These are phyloP conservation scores for Umbilicus rupestris DNA, from an alignment of 164 flowering plant species.

Conservation along the genomic window DNA sequence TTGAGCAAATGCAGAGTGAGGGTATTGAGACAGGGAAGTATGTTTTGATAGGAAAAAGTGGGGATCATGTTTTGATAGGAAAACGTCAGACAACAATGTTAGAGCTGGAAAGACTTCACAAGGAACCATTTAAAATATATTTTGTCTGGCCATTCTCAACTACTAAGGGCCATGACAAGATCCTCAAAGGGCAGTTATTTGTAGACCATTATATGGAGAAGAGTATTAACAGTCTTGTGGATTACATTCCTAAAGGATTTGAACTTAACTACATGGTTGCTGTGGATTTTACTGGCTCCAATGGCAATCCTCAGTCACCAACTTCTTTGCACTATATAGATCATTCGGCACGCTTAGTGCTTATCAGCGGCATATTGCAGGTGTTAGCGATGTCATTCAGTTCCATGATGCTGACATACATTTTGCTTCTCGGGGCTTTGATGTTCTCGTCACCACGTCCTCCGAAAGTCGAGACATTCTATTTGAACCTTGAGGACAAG, in stretches of 20 bases:
- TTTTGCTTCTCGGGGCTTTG: conserved; percentile 94
- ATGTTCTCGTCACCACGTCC: too few species aligned
- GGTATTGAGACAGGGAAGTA: too few species aligned
- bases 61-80: conserved; percentile 39
- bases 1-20: too few species aligned
- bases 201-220: conserved; percentile 63
- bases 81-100: conserved; percentile 60
- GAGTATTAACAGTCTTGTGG: conserved; percentile 59
- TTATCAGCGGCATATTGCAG: conserved; percentile 85
- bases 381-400: conserved; percentile 59
- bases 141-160: conserved; percentile 34
- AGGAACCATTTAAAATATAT: conserved; percentile 40
- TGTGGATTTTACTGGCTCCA: conserved; percentile 92
- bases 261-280: conserved; percentile 95
- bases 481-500: too few species aligned
- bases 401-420: conserved; percentile 75
- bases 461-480: too few species aligned
- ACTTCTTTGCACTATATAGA: conserved; percentile 82
- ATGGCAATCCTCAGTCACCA: conserved; percentile 67
- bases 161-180: conserved; percentile 40
- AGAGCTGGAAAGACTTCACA: conserved; percentile 49
- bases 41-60: too few species aligned
- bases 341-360: conserved; percentile 70
- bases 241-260: conserved; percentile 83
- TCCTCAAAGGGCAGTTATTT: conserved; percentile 62